phyloP scores from a whole-genome alignment of 805 yeast genomes.

The Scheffersomyces coipomensis region DNA sequence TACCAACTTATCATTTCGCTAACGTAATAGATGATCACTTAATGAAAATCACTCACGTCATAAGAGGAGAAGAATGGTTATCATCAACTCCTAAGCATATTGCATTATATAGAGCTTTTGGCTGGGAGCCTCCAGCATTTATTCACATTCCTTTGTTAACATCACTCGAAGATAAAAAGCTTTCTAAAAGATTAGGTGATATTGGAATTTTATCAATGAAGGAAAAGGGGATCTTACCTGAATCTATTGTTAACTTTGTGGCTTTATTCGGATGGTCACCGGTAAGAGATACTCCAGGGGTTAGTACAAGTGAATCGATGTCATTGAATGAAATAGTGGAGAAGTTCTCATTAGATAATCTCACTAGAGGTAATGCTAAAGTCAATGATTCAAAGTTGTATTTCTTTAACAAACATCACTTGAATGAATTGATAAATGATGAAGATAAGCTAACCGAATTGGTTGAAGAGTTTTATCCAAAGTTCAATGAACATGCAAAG shows the following conservation, averaged over 20 bases:
- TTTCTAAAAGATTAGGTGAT: constrained; percentile 86
- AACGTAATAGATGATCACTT: constrained; percentile 92
- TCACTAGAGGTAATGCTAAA: constrained; percentile 93
- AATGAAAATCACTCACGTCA: constrained; percentile 91
- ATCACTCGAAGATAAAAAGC: constrained; percentile 65
- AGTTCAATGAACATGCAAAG: constrained; percentile 11
- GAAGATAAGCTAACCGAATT: constrained; percentile 33
- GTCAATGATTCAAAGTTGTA: constrained; percentile 76
- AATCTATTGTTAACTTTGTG: constrained; percentile 82
- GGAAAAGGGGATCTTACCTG: constrained; percentile 71
- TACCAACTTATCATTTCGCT: constrained; percentile 97
- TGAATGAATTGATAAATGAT: constrained; percentile 35
- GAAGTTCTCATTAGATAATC: constrained; percentile 61
- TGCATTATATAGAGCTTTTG: constrained; percentile 80
- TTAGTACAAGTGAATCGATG: constrained; percentile 51
- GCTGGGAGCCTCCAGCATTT: constrained; percentile 79
- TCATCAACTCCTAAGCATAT: constrained; percentile 94
- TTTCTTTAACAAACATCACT: constrained; percentile 74
- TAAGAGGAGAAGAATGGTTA: constrained; percentile 97
- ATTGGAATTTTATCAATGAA: constrained; percentile 62
- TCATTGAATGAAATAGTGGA: constrained; percentile 49
- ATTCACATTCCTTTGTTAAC: constrained; percentile 91
- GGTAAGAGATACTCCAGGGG: constrained; percentile 49
- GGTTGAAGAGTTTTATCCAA: constrained; percentile 27
- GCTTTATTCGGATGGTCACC: constrained; percentile 97